These are phyloP conservation scores for Urostyla sp. DNA, from an alignment of 73 alveolate genomes.

Conservation along the genomic window DNA sequence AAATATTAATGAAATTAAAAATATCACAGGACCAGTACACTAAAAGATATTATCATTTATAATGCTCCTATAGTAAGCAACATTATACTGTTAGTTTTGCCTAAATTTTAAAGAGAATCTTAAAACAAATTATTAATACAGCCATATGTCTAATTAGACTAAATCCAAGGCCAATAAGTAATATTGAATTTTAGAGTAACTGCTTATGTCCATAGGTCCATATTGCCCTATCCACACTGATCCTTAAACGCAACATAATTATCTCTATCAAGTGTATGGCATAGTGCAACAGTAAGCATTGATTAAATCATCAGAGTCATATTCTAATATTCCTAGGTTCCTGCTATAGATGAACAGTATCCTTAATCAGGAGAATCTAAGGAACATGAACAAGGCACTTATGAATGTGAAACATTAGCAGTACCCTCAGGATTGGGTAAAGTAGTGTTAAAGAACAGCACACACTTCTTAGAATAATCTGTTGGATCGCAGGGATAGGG, in stretches of 20 bases:
- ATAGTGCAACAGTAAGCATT: conserved; percentile 28
- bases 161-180: background rate
- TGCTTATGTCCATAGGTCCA: background rate
- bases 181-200: background rate
- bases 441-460: background rate
- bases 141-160: background rate
- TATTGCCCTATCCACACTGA: conserved; percentile 26
- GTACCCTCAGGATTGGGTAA: conserved; percentile 35
- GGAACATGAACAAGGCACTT: conserved; percentile 48
- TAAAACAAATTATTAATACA: background rate
- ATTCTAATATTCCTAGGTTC: conserved; percentile 18
- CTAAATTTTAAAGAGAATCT: background rate
- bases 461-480: background rate
- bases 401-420: background rate
- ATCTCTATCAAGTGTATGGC: conserved; percentile 58
- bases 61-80: no score
- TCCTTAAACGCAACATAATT: conserved; percentile 37
- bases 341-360: conserved; percentile 50
- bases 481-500: conserved; percentile 3
- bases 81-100: no score
- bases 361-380: conserved; percentile 47
- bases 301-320: background rate
- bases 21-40: no score
- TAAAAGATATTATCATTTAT: no score
- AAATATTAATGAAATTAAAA: no score